These are phyloP conservation scores for Orobanche coerulescens DNA, from an alignment of 257 asterid genomes.

Conservation along the genomic window DNA sequence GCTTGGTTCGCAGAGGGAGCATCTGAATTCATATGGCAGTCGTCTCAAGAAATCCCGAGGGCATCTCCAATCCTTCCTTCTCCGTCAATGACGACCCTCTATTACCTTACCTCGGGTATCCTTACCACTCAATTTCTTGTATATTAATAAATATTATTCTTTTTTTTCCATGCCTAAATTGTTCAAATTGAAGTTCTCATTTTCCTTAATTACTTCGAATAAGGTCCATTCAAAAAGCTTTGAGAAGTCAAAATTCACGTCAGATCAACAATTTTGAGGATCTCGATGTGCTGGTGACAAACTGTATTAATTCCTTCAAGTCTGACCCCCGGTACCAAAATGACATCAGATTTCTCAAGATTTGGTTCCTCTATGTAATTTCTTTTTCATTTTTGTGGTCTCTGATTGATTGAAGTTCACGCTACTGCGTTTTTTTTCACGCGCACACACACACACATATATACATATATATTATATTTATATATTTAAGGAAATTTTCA, in stretches of 20 bases:
- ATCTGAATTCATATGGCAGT: constrained; percentile 35
- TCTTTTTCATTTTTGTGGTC: background rate
- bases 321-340: constrained; percentile 52
- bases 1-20: constrained; percentile 16
- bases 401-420: background rate
- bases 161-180: background rate
- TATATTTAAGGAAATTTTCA: background rate
- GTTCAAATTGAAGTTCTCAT: constrained; percentile 8
- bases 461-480: too few species aligned
- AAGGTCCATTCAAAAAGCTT: constrained; percentile 48
- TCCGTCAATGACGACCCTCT: constrained; percentile 48
- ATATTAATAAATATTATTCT: background rate
- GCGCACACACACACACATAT: too few species aligned
- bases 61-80: constrained; percentile 22
- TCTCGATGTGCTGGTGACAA: constrained; percentile 35
- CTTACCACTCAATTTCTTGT: background rate
- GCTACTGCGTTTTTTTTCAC: too few species aligned
- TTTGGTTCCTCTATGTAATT: constrained; percentile 85
- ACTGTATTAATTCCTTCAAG: constrained; percentile 59
- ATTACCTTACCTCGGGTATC: constrained; percentile 55
- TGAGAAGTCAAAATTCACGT: constrained; percentile 24
- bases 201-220: constrained; percentile 8
- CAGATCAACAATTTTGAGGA: constrained; percentile 23
- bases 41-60: constrained; percentile 26
- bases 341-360: constrained; percentile 86